Evolutionary conservation across 1,284 basidiomycete species (phyloP), one percentile per base, ranked within the genome.

Genomic region (Rhodotorula sp.): DNA sequence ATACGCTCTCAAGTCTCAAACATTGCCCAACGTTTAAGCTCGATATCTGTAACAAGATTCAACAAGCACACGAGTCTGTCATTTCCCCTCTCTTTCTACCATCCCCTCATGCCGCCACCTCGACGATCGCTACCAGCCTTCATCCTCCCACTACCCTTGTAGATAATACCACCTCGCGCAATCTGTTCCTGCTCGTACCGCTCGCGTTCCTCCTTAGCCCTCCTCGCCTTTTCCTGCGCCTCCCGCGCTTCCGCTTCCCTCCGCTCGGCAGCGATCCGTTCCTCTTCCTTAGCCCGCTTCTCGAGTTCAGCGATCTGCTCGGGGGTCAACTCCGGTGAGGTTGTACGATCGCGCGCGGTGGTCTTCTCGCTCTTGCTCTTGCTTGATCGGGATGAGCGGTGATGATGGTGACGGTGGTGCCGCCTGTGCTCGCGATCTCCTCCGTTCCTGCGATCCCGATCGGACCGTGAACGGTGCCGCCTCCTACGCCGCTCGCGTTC

Each of bases 91-190:
- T 6, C 8, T n/a, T 6, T 0, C 22, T 64, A 74, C 70, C 73
- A 74, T 0, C 73, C 73, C 44, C 73, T 56, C 73, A 74, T 72
- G 3, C 73, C 73, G 4, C 70, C 67, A 46, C 64, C 4, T 20
- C 58, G 55, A 46, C 49, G 14, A 49, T 53, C 58, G 4, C 61
- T 55, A 0, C 65, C 70, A 1, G 68, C 73, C 64, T 70, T 74
- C 73, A 74, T 74, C 59, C 57, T n/a, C 7, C 73, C 73, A 24
- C 66, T 49, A 0, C 73, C 73, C 70, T 74, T 74, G 60, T 70
- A 70, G 20, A 72, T 63, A 22, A 66, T 61, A 5, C 73, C 73
- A 0, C 64, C 65, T 22, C 51, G 60, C 33, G 64, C 60, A 15
- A 57, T 56, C n/a, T 30, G 37, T 18, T 64, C 66, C 61, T 59